Percentiles rank a stretch among this genome's conserved stretches.
Conservation (phyloP, 139 green algal species). For the Marvania coccoides region DNA sequence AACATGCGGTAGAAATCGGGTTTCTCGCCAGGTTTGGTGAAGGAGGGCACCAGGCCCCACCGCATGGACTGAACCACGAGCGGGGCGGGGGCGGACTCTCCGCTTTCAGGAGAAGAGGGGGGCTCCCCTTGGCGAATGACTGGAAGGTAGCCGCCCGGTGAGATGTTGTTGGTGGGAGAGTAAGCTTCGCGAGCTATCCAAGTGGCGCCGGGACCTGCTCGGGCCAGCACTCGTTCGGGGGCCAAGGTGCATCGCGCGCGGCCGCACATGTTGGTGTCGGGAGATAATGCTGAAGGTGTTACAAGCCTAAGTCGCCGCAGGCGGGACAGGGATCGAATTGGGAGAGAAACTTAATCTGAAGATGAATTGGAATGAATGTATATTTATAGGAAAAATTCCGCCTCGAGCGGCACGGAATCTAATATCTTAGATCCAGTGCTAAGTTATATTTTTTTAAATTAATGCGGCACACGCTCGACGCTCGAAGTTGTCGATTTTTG, state of each 20-base stretch:
- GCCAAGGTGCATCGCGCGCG: conserved; percentile 35
- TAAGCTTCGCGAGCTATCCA: conserved; percentile 17
- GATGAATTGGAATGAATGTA: no score
- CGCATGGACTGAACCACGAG: conserved; percentile 49
- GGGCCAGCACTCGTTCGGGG: not conserved
- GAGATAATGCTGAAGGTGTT: no score
- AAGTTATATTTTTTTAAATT: no score
- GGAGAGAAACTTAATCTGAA: no score
- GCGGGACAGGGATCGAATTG: not conserved
- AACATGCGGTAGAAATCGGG: conserved; percentile 61
- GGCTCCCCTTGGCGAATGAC: conserved; percentile 24
- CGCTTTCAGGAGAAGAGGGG: no score
- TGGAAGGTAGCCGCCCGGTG: conserved; percentile 32
- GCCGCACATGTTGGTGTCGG: conserved; percentile 41
- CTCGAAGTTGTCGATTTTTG: no score
- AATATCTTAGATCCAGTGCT: no score
- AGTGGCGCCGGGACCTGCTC: conserved; percentile 1
- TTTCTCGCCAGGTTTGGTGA: conserved; percentile 46
- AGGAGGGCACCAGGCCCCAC: conserved; percentile 75
- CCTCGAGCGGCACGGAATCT: no score
- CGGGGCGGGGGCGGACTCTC: conserved; percentile 1
- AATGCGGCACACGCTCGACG: no score
- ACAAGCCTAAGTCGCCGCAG: no score
- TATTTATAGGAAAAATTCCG: no score
- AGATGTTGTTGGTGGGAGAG: conserved; percentile 43